phyloP scores from a whole-genome alignment of 805 yeast genomes.

The Myxozyma lipomycoides region DNA sequence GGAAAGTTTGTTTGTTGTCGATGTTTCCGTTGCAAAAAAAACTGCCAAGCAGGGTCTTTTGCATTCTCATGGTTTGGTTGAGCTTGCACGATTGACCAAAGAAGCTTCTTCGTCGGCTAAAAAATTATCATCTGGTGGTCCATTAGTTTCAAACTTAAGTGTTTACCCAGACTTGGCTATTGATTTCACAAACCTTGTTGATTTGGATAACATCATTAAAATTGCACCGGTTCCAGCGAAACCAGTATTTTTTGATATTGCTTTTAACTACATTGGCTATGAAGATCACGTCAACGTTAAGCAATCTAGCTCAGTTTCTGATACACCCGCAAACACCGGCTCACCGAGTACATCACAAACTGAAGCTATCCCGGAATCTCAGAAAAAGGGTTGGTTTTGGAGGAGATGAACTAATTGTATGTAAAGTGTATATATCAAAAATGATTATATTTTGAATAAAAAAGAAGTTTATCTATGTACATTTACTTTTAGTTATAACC shows the following conservation, averaged over 20 bases:
- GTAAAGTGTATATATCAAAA: background rate
- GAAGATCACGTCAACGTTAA: slow-evolving; percentile 7
- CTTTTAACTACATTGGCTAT: slow-evolving; percentile 65
- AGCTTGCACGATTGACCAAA: background rate
- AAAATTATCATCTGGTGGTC: slow-evolving; percentile 8
- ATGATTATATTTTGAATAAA: no score
- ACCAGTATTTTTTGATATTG: slow-evolving; percentile 89
- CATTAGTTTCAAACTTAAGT: slow-evolving; percentile 46
- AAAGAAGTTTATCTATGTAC: background rate
- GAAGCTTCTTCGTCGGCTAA: slow-evolving; percentile 2
- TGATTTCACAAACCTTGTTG: slow-evolving; percentile 33
- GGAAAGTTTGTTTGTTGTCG: slow-evolving; percentile 12
- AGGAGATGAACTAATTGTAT: slow-evolving; percentile 4
- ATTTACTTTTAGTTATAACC: background rate
- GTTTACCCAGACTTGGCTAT: slow-evolving; percentile 38
- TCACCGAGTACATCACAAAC: no score
- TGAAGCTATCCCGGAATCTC: no score
- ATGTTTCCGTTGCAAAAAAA: slow-evolving; percentile 19
- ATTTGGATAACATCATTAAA: slow-evolving; percentile 29
- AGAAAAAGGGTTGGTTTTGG: slow-evolving; percentile 26
- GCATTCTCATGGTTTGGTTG: slow-evolving; percentile 13
- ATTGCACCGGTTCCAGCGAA: slow-evolving; percentile 67
- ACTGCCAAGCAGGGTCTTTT: slow-evolving; percentile 11
- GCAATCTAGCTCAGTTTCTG: background rate
- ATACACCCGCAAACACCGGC: no score